These are phyloP conservation scores for Didymella sp. DNA, from an alignment of 2,329 filamentous ascomycete genomes.

Conservation along the genomic window DNA sequence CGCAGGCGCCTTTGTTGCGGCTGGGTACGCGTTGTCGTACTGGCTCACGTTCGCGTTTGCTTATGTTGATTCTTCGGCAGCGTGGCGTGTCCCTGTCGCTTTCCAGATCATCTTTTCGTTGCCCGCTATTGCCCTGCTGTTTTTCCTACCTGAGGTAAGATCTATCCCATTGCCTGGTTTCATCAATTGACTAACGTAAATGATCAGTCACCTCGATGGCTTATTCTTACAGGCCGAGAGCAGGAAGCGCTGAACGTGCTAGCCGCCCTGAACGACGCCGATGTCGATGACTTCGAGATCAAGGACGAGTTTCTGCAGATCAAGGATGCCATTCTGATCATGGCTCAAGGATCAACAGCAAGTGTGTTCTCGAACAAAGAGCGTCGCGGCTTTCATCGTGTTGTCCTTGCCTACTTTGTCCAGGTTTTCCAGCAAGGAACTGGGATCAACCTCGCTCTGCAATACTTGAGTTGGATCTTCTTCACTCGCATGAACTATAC, in stretches of 20 bases:
- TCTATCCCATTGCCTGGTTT: background rate
- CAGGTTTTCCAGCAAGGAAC: slow-evolving; percentile 55
- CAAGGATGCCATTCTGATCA: slow-evolving; percentile 43
- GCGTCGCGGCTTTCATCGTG: slow-evolving; percentile 52
- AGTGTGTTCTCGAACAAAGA: slow-evolving; percentile 44
- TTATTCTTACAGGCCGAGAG: slow-evolving; percentile 63
- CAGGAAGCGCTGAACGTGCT: slow-evolving; percentile 50
- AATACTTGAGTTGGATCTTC: slow-evolving; percentile 59
- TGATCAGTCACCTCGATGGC: slow-evolving; percentile 60
- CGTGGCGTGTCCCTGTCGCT: slow-evolving; percentile 63
- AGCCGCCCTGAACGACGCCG: slow-evolving; percentile 40
- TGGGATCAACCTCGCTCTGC: slow-evolving; percentile 42
- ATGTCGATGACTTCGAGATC: slow-evolving; percentile 35
- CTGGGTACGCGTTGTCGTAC: slow-evolving; percentile 59
- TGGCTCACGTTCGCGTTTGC: slow-evolving; percentile 63
- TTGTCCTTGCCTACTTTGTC: slow-evolving; percentile 51
- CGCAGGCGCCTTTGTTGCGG: slow-evolving; percentile 58
- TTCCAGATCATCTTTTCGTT: slow-evolving; percentile 65
- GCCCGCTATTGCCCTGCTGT: slow-evolving; percentile 60
- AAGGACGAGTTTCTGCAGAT: slow-evolving; percentile 52
- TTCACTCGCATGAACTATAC: slow-evolving; percentile 58
- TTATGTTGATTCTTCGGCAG: slow-evolving; percentile 48
- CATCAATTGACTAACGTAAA: background rate
- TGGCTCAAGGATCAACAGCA: slow-evolving; percentile 36
- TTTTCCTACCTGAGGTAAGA: slow-evolving; percentile 58